Percentiles rank a stretch among this genome's conserved stretches.
Evolutionary conservation across 1,139 yeast genomes (phyloP).

Genomic region (Yamadazyma jaroonii): DNA sequence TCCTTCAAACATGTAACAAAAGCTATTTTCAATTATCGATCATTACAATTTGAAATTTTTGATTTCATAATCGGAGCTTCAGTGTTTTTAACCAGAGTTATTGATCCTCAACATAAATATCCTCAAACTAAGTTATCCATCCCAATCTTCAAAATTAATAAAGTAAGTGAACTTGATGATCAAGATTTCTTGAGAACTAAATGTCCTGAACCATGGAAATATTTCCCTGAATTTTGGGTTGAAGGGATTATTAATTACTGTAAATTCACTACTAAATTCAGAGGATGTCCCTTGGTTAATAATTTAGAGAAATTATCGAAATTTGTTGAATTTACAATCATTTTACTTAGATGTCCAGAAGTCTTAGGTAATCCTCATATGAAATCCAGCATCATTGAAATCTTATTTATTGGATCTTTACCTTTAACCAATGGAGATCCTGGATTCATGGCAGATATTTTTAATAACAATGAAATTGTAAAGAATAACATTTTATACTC

Average conservation of each 20-base stretch:
- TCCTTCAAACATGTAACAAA: conserved; percentile 53
- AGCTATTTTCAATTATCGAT: conserved; percentile 55
- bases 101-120: conserved; percentile 67
- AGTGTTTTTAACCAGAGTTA: conserved; percentile 64
- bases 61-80: conserved; percentile 77
- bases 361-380: conserved; percentile 89
- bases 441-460: conserved; percentile 70
- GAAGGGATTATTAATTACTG: conserved; percentile 83
- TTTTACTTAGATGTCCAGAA: conserved; percentile 80
- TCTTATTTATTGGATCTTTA: conserved; percentile 72
- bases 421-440: conserved; percentile 55
- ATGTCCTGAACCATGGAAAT: conserved; percentile 77
- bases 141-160: conserved; percentile 61
- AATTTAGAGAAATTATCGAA: conserved; percentile 50
- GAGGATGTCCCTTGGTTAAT: conserved; percentile 56
- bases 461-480: conserved; percentile 63
- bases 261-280: conserved; percentile 59
- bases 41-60: conserved; percentile 62
- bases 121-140: conserved; percentile 56
- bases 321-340: conserved; percentile 72
- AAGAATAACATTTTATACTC: conserved; percentile 72
- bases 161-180: conserved; percentile 56
- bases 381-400: conserved; percentile 79
- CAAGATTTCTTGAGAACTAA: conserved; percentile 61
- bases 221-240: conserved; percentile 79